Percentiles rank a stretch among this genome's conserved stretches.
Evolutionary conservation across 2,329 filamentous ascomycete genomes (phyloP).

Genomic region (Venturia pyrina): DNA sequence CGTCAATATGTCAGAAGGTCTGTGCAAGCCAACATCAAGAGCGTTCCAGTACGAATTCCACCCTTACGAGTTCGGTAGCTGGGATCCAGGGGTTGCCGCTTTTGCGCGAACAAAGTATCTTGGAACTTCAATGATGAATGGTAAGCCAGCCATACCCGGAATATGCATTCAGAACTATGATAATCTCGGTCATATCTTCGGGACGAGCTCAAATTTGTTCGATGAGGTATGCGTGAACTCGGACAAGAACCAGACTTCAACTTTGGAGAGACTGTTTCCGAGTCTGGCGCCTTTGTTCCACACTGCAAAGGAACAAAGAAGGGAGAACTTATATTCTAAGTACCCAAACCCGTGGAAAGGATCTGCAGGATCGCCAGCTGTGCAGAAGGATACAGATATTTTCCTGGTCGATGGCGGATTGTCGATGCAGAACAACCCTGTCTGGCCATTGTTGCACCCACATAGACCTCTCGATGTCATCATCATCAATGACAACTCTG

Average conservation of each 20-base stretch:
- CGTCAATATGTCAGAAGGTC: slow-evolving; percentile 44
- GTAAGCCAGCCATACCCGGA: slow-evolving; percentile 29
- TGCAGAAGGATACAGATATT: slow-evolving; percentile 28
- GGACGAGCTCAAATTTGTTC: slow-evolving; percentile 35
- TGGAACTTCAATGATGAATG: slow-evolving; percentile 47
- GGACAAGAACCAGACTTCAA: slow-evolving; percentile 12
- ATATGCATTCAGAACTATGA: slow-evolving; percentile 39
- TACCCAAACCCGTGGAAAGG: slow-evolving; percentile 55
- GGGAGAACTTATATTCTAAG: slow-evolving; percentile 32
- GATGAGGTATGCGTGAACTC: slow-evolving; percentile 21
- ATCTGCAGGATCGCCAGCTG: slow-evolving; percentile 35
- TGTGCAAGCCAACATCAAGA: slow-evolving; percentile 34
- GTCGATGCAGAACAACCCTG: slow-evolving; percentile 41
- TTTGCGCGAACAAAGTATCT: slow-evolving; percentile 52
- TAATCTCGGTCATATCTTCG: slow-evolving; percentile 38
- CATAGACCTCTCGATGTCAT: slow-evolving; percentile 50
- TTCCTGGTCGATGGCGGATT: slow-evolving; percentile 42
- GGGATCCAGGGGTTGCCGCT: slow-evolving; percentile 48
- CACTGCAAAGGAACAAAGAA: slow-evolving; percentile 15
- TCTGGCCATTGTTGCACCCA: slow-evolving; percentile 42
- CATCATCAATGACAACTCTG: slow-evolving; percentile 54
- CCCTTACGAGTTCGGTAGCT: slow-evolving; percentile 57
- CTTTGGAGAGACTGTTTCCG: slow-evolving; percentile 15
- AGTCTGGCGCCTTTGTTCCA: slow-evolving; percentile 23
- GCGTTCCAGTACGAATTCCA: slow-evolving; percentile 55